Evolutionary conservation across 345 rosid genomes (phyloP), one percentile per base, ranked within the genome.

Genomic region (Rubroshorea leprosula): DNA sequence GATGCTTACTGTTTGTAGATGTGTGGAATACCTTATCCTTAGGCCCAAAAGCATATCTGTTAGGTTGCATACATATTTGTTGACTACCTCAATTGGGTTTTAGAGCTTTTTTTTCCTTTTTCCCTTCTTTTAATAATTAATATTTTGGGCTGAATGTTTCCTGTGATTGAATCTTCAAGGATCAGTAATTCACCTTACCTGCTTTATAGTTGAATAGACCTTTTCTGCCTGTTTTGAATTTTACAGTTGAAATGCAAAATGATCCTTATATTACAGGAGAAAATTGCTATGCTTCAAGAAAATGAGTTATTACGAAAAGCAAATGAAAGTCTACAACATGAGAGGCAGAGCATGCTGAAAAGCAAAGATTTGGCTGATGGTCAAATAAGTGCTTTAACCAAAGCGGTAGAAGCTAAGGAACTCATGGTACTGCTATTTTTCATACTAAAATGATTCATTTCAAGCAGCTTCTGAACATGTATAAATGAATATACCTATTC

Each of bases 261-360:
- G n/a, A 6, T 47, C 53, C 56, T 70, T 65, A 47, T 47, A 7
- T 54, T 77, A 75, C 85, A 89, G 98, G 98, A 92, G 75, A 92
- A 92, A 77, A 76, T 92, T 77, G 72, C 89, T 58, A 86, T 92
- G 95, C 78, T 89, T 65, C 85, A 80, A 65, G 83, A 77, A 80
- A 92, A 81, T 54, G 86, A 83, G 6, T 76, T 75, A 15, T 70
- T 88, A 59, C 67, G 59, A 54, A 80, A 79, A 58, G 81, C 41
- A 64, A 85, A 73, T 62, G 89, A 79, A 68, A 83, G 65, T 57
- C 65, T 88, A 70, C 75, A 63, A 53, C 69, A 70, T 8, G 91
- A 87, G 65, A 92, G 75, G 57, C 83, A 78, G 46, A 72, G 69
- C 62, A 71, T 89, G 75, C 61, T 74, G 71, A 76, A 72, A 69